A percentile compares a stretch with the other conserved stretches of the same genome.
Evolutionary conservation across 2,329 filamentous ascomycete genomes (phyloP).

Genomic region (Taxawa tesnikishii): DNA sequence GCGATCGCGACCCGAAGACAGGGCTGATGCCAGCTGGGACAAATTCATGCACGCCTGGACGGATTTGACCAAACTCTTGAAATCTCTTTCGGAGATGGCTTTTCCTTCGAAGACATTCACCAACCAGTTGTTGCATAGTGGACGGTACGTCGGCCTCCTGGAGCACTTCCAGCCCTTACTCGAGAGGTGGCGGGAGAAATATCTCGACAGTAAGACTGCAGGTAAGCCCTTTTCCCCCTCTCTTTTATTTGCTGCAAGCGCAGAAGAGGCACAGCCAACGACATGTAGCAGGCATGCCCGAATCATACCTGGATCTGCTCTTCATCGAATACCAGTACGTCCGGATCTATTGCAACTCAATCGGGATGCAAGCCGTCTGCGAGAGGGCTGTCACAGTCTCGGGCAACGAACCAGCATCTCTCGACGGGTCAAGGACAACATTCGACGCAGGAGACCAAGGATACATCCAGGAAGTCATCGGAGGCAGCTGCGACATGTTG

Average conservation of each 20-base stretch:
- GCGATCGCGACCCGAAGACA: neutral
- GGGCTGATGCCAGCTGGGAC: neutral
- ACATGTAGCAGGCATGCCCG: constrained; percentile 9
- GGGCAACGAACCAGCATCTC: constrained; percentile 25
- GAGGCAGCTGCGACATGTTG: constrained; percentile 40
- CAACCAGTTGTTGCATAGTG: constrained; percentile 29
- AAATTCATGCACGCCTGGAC: neutral
- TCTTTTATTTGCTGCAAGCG: too few relatives aligned
- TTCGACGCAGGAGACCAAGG: constrained; percentile 38
- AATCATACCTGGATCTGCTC: constrained; percentile 33
- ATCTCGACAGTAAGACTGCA: constrained; percentile 18
- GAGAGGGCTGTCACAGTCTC: constrained; percentile 35
- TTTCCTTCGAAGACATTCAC: constrained; percentile 33
- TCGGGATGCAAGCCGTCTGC: constrained; percentile 45
- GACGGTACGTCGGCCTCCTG: constrained; percentile 38
- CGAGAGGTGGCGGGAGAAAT: constrained; percentile 26
- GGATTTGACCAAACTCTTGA: constrained; percentile 21
- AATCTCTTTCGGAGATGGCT: constrained; percentile 41
- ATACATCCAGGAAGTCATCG: constrained; percentile 44
- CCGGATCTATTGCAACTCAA: constrained; percentile 30
- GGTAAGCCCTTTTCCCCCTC: constrained; percentile 14
- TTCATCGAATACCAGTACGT: constrained; percentile 40
- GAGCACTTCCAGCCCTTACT: constrained; percentile 32
- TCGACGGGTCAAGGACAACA: constrained; percentile 9
- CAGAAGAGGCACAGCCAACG: too few relatives aligned